These are phyloP conservation scores for Acanthamoeba royreba DNA, from an alignment of 208 protist species.

Conservation along the genomic window DNA sequence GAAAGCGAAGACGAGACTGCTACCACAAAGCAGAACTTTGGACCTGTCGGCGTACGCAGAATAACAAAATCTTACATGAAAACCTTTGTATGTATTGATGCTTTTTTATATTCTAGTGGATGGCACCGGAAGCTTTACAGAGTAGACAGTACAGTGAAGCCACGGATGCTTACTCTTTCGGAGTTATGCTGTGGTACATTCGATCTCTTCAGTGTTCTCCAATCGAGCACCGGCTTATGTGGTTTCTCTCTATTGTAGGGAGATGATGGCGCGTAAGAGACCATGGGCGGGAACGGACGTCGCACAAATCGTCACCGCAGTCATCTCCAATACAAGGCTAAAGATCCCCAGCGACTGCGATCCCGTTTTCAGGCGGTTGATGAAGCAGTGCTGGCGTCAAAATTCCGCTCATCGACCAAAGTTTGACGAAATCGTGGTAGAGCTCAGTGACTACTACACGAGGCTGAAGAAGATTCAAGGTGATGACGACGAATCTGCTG, in stretches of 20 bases:
- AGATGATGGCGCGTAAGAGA: not conserved
- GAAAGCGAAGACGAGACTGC: not conserved
- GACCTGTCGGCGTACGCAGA: not conserved
- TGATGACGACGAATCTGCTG: not conserved
- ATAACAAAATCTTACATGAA: not conserved
- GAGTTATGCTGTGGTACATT: not conserved
- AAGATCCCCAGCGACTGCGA: conserved; percentile 24
- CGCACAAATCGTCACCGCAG: not conserved
- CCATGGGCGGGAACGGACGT: not conserved
- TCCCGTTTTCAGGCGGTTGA: not conserved
- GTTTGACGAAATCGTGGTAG: not conserved
- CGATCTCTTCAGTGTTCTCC: not conserved
- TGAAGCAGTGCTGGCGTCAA: not conserved
- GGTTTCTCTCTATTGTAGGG: not conserved
- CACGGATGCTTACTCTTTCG: conserved; percentile 29
- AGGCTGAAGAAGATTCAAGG: not conserved
- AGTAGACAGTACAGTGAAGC: not conserved
- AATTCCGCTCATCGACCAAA: not conserved
- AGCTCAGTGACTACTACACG: not conserved
- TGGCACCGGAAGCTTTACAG: not conserved
- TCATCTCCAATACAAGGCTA: not conserved
- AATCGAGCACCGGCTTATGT: not conserved
- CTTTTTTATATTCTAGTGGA: conserved; percentile 10
- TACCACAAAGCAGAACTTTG: not conserved
- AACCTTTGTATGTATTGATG: not conserved